Conservation (phyloP, 2,329 filamentous ascomycete genomes). For the Ascochyta clinopodiicola region DNA sequence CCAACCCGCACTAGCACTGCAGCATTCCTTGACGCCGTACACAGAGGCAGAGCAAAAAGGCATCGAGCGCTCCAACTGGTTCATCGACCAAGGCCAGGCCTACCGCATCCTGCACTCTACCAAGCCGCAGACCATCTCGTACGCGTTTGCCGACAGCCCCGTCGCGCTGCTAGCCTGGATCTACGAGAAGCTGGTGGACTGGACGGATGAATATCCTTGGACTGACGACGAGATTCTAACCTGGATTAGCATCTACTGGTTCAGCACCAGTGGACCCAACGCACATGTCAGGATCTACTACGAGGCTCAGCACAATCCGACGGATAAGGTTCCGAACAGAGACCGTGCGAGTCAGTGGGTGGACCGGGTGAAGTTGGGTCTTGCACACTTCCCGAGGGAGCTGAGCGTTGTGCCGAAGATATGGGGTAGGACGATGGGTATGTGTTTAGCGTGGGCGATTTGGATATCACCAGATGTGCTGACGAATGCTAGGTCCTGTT, state of each 20-base stretch:
- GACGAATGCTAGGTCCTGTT: constrained; percentile 49
- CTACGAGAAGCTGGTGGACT: constrained; percentile 80
- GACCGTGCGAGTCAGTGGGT: constrained; percentile 53
- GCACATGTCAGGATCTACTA: constrained; percentile 76
- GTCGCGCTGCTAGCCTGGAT: constrained; percentile 78
- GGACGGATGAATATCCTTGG: constrained; percentile 76
- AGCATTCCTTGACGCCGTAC: constrained; percentile 63
- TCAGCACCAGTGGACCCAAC: constrained; percentile 71
- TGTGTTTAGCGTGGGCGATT: constrained; percentile 5
- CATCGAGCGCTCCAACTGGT: constrained; percentile 63
- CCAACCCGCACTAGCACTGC: constrained; percentile 64
- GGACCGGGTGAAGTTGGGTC: constrained; percentile 57
- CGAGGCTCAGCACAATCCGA: constrained; percentile 60
- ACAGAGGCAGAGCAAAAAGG: constrained; percentile 59
- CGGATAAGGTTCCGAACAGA: constrained; percentile 33
- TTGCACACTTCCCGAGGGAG: constrained; percentile 66
- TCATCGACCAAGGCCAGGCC: constrained; percentile 61
- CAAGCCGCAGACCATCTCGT: constrained; percentile 75
- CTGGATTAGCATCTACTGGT: constrained; percentile 77
- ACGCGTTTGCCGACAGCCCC: constrained; percentile 72
- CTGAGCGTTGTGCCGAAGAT: constrained; percentile 60
- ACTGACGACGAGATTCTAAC: constrained; percentile 77
- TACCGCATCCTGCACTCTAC: constrained; percentile 69
- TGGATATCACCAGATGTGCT: neutral
- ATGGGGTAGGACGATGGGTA: constrained; percentile 65